Percentiles rank a stretch among this genome's conserved stretches.
These are phyloP conservation scores for Coleophoma eucalyptorum DNA, from an alignment of 2,329 filamentous ascomycete species.

Conservation along the genomic window DNA sequence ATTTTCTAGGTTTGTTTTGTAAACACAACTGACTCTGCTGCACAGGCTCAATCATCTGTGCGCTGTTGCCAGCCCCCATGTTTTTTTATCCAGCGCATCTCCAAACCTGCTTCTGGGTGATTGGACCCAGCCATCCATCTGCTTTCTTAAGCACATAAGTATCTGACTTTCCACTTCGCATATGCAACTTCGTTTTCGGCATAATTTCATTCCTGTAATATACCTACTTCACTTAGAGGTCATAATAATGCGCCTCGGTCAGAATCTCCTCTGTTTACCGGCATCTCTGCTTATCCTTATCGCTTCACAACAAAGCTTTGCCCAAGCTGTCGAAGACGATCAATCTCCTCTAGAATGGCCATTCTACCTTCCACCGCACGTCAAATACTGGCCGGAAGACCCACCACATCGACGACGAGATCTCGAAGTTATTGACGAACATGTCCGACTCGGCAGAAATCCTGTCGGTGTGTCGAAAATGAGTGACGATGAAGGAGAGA, in stretches of 20 bases:
- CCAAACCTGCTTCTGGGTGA: too few relatives aligned
- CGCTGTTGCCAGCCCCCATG: neutral
- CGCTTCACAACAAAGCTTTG: constrained; percentile 32
- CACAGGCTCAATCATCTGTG: neutral
- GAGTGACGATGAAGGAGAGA: constrained; percentile 65
- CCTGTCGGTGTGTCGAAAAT: constrained; percentile 71
- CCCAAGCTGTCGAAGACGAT: constrained; percentile 20
- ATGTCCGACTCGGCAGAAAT: constrained; percentile 28
- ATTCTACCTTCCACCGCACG: constrained; percentile 38
- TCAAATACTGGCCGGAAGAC: constrained; percentile 43
- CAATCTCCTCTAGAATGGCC: constrained; percentile 32
- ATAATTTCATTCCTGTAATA: neutral
- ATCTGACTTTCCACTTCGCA: neutral
- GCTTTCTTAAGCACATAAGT: neutral
- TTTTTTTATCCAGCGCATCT: neutral
- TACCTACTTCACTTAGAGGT: neutral
- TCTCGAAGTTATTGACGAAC: constrained; percentile 32
- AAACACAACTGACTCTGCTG: too few relatives aligned
- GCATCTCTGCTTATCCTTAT: constrained; percentile 43
- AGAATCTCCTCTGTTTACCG: constrained; percentile 34
- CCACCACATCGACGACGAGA: constrained; percentile 36
- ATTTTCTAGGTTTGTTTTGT: too few relatives aligned
- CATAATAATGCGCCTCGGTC: constrained; percentile 34
- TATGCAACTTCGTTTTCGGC: neutral
- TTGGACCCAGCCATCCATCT: neutral